These are phyloP conservation scores for Ophiostoma piceae DNA, from an alignment of 2,329 filamentous ascomycete genomes.

Conservation along the genomic window DNA sequence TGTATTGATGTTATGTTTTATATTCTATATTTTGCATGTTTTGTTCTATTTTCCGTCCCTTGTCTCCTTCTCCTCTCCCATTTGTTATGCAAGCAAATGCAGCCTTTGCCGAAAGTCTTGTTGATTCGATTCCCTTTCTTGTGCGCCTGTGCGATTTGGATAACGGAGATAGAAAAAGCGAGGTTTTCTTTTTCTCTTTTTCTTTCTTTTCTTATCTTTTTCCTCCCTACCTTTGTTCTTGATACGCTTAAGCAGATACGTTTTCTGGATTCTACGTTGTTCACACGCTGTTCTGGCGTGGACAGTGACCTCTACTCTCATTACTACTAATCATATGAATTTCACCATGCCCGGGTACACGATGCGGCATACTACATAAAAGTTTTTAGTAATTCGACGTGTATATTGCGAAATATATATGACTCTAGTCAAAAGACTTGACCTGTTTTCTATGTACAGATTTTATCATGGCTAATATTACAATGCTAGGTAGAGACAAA, in stretches of 20 bases:
- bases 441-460: constrained; percentile 8
- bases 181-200: not conserved
- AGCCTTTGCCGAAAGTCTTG: constrained; percentile 5
- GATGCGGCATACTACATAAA: not conserved
- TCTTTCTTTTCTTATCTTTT: not conserved
- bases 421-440: not conserved
- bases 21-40: not conserved
- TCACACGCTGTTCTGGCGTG: not conserved
- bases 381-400: not conserved
- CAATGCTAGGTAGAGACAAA: constrained; percentile 10
- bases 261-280: not conserved
- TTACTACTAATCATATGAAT: not conserved
- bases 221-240: not conserved
- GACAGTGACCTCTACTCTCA: not conserved
- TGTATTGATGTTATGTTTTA: not conserved
- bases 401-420: constrained; percentile 9
- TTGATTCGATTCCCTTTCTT: not conserved
- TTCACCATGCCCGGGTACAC: not conserved
- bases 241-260: not conserved
- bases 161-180: constrained; percentile 9
- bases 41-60: not conserved
- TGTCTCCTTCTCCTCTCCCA: not conserved
- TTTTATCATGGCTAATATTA: constrained; percentile 17
- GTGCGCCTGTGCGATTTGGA: constrained; percentile 16
- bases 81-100: constrained; percentile 7